A percentile compares a stretch with the other conserved stretches of the same genome.
phyloP scores from a whole-genome alignment of 192 early-diverging fungal genomes.

The Rhizophagus sp. region DNA sequence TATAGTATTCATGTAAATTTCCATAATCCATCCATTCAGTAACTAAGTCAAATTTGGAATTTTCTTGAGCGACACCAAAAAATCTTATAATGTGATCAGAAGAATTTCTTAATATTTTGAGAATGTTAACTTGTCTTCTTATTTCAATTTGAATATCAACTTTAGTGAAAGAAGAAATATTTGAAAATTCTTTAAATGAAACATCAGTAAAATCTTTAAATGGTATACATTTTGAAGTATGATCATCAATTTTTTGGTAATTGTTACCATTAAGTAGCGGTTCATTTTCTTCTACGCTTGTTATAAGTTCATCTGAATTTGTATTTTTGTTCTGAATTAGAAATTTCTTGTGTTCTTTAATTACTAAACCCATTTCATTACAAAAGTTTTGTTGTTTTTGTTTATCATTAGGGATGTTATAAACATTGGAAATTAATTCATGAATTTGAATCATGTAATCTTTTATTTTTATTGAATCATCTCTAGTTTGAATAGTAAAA shows the following conservation, averaged over 20 bases:
- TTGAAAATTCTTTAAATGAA: no score
- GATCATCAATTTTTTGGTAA: neutral
- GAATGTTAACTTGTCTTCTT: neutral
- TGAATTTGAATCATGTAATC: neutral
- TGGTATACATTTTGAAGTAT: neutral
- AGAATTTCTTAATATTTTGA: constrained; percentile 19
- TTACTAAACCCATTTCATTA: neutral
- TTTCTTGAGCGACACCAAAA: constrained; percentile 2
- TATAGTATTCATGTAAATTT: constrained; percentile 40
- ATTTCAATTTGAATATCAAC: neutral
- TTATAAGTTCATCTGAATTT: neutral
- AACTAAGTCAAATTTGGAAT: constrained; percentile 38
- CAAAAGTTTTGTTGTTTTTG: neutral
- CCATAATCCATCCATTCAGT: constrained; percentile 38
- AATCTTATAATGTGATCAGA: constrained; percentile 11
- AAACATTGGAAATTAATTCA: neutral
- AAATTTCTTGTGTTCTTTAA: neutral
- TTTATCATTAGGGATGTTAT: neutral
- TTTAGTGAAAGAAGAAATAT: no score
- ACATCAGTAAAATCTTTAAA: no score
- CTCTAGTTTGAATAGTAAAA: neutral
- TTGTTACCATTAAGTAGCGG: neutral
- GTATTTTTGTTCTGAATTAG: neutral
- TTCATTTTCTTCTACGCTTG: neutral
- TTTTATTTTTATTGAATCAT: neutral